phyloP scores from a whole-genome alignment of 2,329 filamentous ascomycete genomes.

The Fusarium tjaetaba region DNA sequence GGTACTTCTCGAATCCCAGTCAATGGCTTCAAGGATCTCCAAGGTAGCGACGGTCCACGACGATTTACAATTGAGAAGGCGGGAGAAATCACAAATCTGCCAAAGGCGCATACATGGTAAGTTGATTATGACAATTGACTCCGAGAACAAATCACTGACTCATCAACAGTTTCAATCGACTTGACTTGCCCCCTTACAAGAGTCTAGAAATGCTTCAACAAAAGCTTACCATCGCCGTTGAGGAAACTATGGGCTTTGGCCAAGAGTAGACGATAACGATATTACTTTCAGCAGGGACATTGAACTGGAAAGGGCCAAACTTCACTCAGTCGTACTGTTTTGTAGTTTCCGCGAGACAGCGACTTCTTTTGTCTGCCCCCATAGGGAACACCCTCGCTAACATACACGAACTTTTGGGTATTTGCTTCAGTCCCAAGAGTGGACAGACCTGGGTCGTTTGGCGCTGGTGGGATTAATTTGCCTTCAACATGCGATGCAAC shows the following conservation, averaged over 20 bases:
- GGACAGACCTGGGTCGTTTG: conserved; percentile 46
- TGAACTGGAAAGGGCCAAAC: conserved; percentile 20
- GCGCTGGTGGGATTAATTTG: conserved; percentile 45
- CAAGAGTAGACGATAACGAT: conserved; percentile 75
- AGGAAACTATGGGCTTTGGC: conserved; percentile 98
- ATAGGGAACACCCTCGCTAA: conserved; percentile 26
- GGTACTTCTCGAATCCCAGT: conserved; percentile 98
- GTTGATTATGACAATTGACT: conserved; percentile 48
- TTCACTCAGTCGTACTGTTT: conserved; percentile 16
- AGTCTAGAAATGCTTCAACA: conserved; percentile 82
- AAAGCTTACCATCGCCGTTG: conserved; percentile 96
- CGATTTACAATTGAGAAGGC: conserved; percentile 98
- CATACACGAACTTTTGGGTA: conserved; percentile 45
- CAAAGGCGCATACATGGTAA: conserved; percentile 98
- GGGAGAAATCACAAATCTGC: conserved; percentile 87
- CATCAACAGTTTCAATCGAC: conserved; percentile 84
- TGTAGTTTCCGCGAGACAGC: conserved; percentile 32
- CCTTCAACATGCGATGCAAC: conserved; percentile 41
- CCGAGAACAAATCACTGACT: conserved; percentile 33
- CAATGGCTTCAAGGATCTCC: conserved; percentile 99
- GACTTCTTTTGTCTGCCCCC: conserved; percentile 30
- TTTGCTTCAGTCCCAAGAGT: conserved; percentile 46
- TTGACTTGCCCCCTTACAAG: conserved; percentile 96
- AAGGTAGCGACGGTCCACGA: conserved; percentile 94
- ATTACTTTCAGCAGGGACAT: conserved; percentile 29